Percentiles rank a stretch among this genome's conserved stretches.
phyloP scores from a whole-genome alignment of 495 filamentous ascomycete species.

The Penicillium canescens region DNA sequence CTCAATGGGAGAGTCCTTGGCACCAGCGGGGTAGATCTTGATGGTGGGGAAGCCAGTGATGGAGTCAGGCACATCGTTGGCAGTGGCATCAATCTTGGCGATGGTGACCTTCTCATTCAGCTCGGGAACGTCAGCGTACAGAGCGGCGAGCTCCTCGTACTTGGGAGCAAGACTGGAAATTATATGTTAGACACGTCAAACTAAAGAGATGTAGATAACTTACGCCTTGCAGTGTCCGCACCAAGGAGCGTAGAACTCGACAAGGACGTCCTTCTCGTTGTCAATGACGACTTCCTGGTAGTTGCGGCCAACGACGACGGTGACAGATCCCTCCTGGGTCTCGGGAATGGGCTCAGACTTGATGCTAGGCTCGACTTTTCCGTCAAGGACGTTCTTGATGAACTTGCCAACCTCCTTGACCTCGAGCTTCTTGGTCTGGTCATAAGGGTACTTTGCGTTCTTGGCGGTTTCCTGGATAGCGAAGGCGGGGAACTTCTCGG shows the following conservation, averaged over 20 bases:
- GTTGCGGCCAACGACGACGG: conserved; percentile 88
- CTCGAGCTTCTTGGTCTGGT: conserved; percentile 80
- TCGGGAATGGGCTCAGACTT: conserved; percentile 98
- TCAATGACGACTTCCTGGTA: conserved; percentile 93
- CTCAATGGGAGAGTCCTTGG: conserved; percentile 80
- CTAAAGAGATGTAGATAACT: conserved; percentile 16
- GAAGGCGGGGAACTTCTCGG: conserved; percentile 93
- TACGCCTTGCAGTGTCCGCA: conserved; percentile 98
- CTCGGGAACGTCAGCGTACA: conserved; percentile 72
- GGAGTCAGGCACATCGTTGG: conserved; percentile 95
- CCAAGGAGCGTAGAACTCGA: conserved; percentile 99
- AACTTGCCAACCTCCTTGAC: conserved; percentile 75
- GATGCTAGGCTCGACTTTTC: conserved; percentile 91
- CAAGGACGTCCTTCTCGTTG: conserved; percentile 92
- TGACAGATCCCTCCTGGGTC: conserved; percentile 87
- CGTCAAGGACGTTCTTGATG: conserved; percentile 82
- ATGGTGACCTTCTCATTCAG: conserved; percentile 82
- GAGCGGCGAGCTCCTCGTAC: conserved; percentile 77
- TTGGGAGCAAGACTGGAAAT: conserved; percentile 60
- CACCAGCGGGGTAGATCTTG: conserved; percentile 92
- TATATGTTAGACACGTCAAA: not conserved
- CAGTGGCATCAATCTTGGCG: conserved; percentile 96
- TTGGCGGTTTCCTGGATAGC: conserved; percentile 95
- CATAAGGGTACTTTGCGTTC: conserved; percentile 96
- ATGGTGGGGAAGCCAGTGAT: conserved; percentile 99